Base-by-base conservation (phyloP, 495 filamentous ascomycete genomes). In the Astrothelium subdiscretum region DNA sequence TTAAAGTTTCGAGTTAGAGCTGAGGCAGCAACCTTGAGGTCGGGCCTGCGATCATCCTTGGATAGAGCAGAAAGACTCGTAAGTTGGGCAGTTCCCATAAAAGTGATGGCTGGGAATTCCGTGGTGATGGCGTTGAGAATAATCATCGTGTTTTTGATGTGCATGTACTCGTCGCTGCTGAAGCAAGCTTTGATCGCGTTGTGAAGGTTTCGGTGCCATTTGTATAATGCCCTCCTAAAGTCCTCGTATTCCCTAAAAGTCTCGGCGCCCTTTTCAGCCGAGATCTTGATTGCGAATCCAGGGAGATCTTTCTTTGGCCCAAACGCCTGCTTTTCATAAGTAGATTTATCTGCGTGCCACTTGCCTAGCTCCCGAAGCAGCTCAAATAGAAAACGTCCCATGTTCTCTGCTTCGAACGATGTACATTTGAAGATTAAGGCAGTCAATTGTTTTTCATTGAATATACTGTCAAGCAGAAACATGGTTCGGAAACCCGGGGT, bases 141-240 rank as follows among this genome's bases (percentile, higher is more conserved):
- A 61, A 86, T 91, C 66, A 97, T 95, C 32, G 91, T 89, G 70
- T 99, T 99, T 13, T 90, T 84, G 70, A 97, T 96, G 71, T 96
- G 91, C 91, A 96, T 97, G 80, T 94, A 99, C 71, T 99, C 92
- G 64, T 80, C 84, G 13, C 85, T 83, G 20, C 54, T 80, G 29
- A 97, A 79, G 72, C 92, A 96, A 22, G 77, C 79, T 67, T 89
- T 89, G 48, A 99, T 73, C 1, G 91, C 89, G 20, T 73, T 78
- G 67, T 84, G 83, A 32, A 99, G 75, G 31, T 85, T 79, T 43
- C 85, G 83, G 73, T 99, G 95, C 92, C 92, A 99, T 66, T 88
- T 88, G 77, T 87, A 90, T 20, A 96, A 78, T 10, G 95, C 74
- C 63, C 88, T 85, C 24, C 90, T 83, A 77, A 90, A 99, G 32